phyloP scores from a whole-genome alignment of 2,329 filamentous ascomycete genomes.

The Fusarium sp. region DNA sequence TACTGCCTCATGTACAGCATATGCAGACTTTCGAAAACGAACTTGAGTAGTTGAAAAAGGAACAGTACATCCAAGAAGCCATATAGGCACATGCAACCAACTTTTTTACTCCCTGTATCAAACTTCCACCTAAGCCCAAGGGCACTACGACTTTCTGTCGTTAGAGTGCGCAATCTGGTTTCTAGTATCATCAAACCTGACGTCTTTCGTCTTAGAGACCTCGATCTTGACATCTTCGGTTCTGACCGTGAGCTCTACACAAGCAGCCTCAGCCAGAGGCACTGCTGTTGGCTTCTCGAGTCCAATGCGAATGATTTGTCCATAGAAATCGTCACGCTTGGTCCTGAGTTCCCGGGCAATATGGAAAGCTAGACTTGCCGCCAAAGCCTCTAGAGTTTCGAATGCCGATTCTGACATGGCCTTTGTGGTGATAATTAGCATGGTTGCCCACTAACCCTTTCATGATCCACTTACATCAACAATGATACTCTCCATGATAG shows the following conservation, averaged over 20 bases:
- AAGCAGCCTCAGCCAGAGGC: conserved; percentile 74
- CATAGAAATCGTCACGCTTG: conserved; percentile 40
- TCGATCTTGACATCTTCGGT: conserved; percentile 40
- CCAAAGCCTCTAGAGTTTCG: conserved; percentile 71
- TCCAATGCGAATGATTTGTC: conserved; percentile 65
- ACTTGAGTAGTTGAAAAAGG: neutral
- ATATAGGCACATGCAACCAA: neutral
- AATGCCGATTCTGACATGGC: conserved; percentile 65
- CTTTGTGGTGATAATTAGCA: conserved; percentile 47
- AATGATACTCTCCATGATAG: conserved; percentile 66
- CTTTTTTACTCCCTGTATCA: neutral
- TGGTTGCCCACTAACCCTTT: neutral
- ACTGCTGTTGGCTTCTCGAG: conserved; percentile 80
- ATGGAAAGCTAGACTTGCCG: conserved; percentile 55
- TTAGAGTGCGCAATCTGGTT: conserved; percentile 5
- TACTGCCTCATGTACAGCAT: conserved; percentile 6
- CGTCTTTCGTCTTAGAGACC: conserved; percentile 9
- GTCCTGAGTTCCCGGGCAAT: conserved; percentile 56
- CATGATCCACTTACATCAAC: conserved; percentile 62
- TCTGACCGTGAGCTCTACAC: conserved; percentile 62
- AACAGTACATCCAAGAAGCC: neutral
- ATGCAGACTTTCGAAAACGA: neutral
- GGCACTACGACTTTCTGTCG: conserved; percentile 1
- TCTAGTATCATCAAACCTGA: conserved; percentile 19
- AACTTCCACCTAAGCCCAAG: neutral